phyloP scores from a whole-genome alignment of 352 stramenopile genomes.

The Saprolegnia parasitica region DNA sequence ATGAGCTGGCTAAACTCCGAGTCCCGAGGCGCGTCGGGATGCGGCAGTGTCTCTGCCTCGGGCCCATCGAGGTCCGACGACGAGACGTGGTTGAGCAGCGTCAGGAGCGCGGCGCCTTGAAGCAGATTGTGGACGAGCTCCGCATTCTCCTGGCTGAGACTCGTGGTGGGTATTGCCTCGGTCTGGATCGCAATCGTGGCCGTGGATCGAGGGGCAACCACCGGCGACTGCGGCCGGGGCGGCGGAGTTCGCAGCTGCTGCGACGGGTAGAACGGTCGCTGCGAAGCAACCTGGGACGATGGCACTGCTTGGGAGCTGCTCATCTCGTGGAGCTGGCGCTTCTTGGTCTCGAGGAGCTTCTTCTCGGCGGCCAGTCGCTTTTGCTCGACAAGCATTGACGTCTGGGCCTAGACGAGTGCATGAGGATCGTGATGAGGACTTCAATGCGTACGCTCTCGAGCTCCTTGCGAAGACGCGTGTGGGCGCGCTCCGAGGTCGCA shows the following conservation, averaged over 20 bases:
- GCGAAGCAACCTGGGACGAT: not conserved
- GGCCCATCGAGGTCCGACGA: not conserved
- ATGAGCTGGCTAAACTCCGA: conserved; percentile 27
- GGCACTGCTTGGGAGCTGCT: not conserved
- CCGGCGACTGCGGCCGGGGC: not conserved
- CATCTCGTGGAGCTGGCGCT: conserved; percentile 20
- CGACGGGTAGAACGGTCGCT: not conserved
- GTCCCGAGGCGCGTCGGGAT: not conserved
- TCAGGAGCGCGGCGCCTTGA: not conserved
- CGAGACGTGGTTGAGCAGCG: conserved; percentile 3
- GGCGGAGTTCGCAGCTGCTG: not conserved
- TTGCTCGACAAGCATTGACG: conserved; percentile 7
- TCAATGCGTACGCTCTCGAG: not conserved
- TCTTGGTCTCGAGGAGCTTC: conserved; percentile 14
- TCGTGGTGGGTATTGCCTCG: not conserved
- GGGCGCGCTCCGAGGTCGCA: conserved; percentile 3
- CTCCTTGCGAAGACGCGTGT: not conserved
- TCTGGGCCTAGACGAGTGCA: not conserved
- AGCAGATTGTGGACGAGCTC: not conserved
- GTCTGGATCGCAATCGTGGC: conserved; percentile 5
- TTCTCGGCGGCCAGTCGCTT: conserved; percentile 17
- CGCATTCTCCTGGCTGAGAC: conserved; percentile 9
- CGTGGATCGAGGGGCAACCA: not conserved
- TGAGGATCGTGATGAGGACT: not conserved
- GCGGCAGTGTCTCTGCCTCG: not conserved